Percentiles rank a stretch among this genome's conserved stretches.
Evolutionary conservation across 352 stramenopile genomes (phyloP).

Genomic region (Phytopythium kandeliae): DNA sequence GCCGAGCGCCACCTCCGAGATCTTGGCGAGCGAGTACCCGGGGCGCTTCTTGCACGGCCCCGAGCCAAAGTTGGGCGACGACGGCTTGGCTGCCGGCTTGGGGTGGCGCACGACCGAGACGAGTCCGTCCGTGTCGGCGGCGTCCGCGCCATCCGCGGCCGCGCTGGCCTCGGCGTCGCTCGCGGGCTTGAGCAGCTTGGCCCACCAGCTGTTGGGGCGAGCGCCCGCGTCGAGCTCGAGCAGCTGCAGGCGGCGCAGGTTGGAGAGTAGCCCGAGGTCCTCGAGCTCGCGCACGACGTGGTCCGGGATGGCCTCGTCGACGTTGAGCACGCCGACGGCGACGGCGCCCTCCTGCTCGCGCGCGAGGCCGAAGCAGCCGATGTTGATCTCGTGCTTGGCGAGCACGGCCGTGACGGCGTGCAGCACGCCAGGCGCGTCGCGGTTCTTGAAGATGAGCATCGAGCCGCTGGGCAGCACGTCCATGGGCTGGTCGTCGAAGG

Average conservation of each 20-base stretch:
- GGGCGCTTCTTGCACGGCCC: slow-evolving; percentile 99
- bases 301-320: slow-evolving; percentile 87
- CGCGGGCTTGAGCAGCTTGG: slow-evolving; percentile 51
- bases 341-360: slow-evolving; percentile 54
- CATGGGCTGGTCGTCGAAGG: slow-evolving; percentile 86
- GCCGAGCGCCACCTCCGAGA: slow-evolving; percentile 89
- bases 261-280: slow-evolving; percentile 62
- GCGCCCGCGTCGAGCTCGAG: slow-evolving; percentile 59
- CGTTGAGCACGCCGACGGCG: slow-evolving; percentile 85
- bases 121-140: slow-evolving; percentile 9
- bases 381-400: slow-evolving; percentile 91
- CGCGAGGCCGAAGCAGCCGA: slow-evolving; percentile 90
- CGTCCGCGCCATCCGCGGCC: neutral
- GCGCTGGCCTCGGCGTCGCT: slow-evolving; percentile 18
- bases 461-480: slow-evolving; percentile 81
- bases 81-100: slow-evolving; percentile 71
- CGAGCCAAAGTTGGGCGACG: slow-evolving; percentile 95
- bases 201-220: slow-evolving; percentile 42
- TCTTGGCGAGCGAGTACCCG: slow-evolving; percentile 88
- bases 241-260: slow-evolving; percentile 83
- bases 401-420: slow-evolving; percentile 93
- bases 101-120: slow-evolving; percentile 51
- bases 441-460: slow-evolving; percentile 94
- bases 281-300: slow-evolving; percentile 81
- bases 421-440: slow-evolving; percentile 92